These are phyloP conservation scores for Trifolium fragiferum DNA, from an alignment of 306 rosid genomes.

Conservation along the genomic window DNA sequence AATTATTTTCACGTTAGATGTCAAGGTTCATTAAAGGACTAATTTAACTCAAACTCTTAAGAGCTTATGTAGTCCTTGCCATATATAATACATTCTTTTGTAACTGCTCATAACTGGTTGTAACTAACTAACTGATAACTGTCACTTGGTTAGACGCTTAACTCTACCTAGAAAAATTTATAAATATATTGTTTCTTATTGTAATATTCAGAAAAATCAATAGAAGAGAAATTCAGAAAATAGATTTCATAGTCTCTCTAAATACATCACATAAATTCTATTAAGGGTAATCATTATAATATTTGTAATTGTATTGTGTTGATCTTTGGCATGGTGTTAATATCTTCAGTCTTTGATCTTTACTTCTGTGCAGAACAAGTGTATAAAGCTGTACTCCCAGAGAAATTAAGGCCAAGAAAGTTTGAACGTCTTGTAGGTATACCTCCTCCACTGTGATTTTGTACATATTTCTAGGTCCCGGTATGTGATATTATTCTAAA, in stretches of 20 bases:
- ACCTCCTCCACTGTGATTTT: background rate
- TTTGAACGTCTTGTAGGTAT: slow-evolving; percentile 85
- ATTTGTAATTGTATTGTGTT: background rate
- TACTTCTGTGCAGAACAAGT: slow-evolving; percentile 74
- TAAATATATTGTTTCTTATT: background rate
- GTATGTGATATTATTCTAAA: background rate
- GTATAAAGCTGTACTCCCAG: slow-evolving; percentile 87
- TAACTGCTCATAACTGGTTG: background rate
- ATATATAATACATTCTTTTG: background rate
- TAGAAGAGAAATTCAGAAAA: background rate
- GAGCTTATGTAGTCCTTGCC: no score
- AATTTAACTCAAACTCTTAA: background rate
- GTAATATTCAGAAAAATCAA: background rate
- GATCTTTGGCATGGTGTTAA: slow-evolving; percentile 33
- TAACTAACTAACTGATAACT: background rate
- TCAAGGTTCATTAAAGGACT: background rate
- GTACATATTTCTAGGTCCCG: background rate
- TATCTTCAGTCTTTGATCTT: slow-evolving; percentile 37
- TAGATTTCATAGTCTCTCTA: background rate
- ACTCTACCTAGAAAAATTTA: background rate
- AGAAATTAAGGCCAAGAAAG: slow-evolving; percentile 81
- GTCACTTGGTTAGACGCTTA: background rate
- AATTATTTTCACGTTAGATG: background rate
- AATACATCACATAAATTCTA: background rate
- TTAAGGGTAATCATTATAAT: background rate